Evolutionary conservation across 2,329 filamentous ascomycete species (phyloP).

Genomic region (Ceratocystis lukuohia): DNA sequence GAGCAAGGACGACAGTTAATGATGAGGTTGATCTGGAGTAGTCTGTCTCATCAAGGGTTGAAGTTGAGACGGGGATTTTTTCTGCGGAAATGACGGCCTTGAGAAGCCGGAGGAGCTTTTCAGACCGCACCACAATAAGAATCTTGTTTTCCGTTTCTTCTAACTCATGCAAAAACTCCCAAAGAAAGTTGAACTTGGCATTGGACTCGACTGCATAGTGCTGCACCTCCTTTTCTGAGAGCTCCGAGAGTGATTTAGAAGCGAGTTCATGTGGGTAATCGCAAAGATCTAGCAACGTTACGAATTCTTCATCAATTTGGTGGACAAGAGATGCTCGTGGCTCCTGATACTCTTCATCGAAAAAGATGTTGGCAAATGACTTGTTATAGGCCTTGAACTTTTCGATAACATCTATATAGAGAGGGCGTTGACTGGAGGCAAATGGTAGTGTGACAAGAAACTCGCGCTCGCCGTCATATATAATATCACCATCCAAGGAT

Average conservation of each 20-base stretch:
- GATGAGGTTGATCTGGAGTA: constrained; percentile 26
- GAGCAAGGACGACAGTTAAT: constrained; percentile 32
- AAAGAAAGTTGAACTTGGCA: constrained; percentile 47
- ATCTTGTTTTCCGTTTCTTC: constrained; percentile 34
- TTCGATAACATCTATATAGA: constrained; percentile 39
- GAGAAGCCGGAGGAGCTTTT: constrained; percentile 39
- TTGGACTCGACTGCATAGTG: constrained; percentile 44
- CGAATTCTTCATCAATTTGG: constrained; percentile 40
- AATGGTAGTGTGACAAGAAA: constrained; percentile 45
- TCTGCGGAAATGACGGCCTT: constrained; percentile 35
- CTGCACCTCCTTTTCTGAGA: constrained; percentile 32
- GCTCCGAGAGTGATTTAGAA: constrained; percentile 29
- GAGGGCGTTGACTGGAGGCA: constrained; percentile 37
- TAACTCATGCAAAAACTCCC: constrained; percentile 38
- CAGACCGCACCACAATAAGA: constrained; percentile 40
- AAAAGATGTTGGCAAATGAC: constrained; percentile 34
- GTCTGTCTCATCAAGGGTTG: constrained; percentile 24
- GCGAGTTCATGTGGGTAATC: constrained; percentile 42
- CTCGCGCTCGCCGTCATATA: constrained; percentile 27
- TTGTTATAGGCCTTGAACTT: constrained; percentile 33
- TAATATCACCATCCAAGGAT: constrained; percentile 4
- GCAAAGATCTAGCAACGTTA: constrained; percentile 39
- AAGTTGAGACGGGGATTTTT: constrained; percentile 27
- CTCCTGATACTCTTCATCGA: constrained; percentile 27
- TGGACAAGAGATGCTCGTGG: constrained; percentile 31